Base-by-base conservation (phyloP, 1,284 basidiomycete genomes). In the Rhodotorula sp. region DNA sequence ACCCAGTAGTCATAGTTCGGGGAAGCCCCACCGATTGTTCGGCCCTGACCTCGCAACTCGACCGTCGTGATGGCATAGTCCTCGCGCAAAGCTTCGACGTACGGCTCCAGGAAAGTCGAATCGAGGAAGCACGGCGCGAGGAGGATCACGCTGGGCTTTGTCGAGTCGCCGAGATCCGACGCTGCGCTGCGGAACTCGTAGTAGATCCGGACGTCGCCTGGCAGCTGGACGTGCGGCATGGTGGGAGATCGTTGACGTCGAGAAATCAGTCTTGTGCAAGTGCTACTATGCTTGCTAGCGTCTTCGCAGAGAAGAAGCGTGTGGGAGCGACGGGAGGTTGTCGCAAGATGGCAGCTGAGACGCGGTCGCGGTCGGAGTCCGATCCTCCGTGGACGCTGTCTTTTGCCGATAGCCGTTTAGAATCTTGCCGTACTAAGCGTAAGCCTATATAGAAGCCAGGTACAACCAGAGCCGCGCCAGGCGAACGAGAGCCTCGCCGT, bases 151-250 rank as follows among this genome's bases (percentile, higher is more conserved):
- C 64, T 65, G 14, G 73, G 73, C n/a, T 64, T 59, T 1, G 49
- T 20, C 1, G 31, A 31, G 48, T 70, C 31, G 15, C 39, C 39
- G 39, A 14, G 39, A 43, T 43, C 39, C 39, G 61, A 61, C 5
- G 49, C 43, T 34, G 61, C 56, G 15, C 46, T 34, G n/a, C 49
- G 61, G 3, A 62, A 8, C 43, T 70, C 72, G 60, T 68, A 71
- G 60, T 57, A 73, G 43, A 73, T 51, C 26, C 57, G 52, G 46
- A 68, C 67, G 16, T 51, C 52, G 16, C 52, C 64, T 3, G 69
- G 64, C 4, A 73, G 56, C 3, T 61, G 10, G 26, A 70, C 48
- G 63, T 73, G 57, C 18, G 71, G 71, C 71, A 73, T 70, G 7
- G n/a, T n/a, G 29, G 34, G 58, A 43, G 26, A 3, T 8, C 15